Evolutionary conservation across 805 yeast species (phyloP), one percentile per base, ranked within the genome.

Genomic region (Candida ovalis): DNA sequence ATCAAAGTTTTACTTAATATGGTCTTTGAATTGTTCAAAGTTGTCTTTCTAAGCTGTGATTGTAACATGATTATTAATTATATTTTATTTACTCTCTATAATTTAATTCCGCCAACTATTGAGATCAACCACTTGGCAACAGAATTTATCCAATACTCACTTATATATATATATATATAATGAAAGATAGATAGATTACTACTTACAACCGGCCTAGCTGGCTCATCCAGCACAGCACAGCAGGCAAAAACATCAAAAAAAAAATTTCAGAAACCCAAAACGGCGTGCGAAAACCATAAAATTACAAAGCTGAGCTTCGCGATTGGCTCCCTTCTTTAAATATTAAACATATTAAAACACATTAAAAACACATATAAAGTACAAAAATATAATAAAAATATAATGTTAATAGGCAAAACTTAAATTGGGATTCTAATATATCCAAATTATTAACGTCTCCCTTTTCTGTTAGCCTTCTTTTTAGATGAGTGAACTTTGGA

Each of bases 391-490:
- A 21, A 37, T 15, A 18, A 33, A 45, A 24, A 36, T 7, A 7
- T 7, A 25, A 25, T 25, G 28, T 25, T 25, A 25, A 10, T 25
- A 8, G 8, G 23, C 42, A 10, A 3, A 23, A 9, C 3, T 24
- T 17, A 18, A 10, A 10, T 25, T 7, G 28, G 10, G 28, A 25
- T 10, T 10, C 28, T 7, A 10, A 25, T 25, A 7, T 7, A 10
- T 7, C 10, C 10, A 25, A 10, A 25, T 25, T 25, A 25, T 19
- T 12, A 28, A n/a, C 49, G 35, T 40, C 46, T 42, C 36, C 51
- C 37, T 23, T 51, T 44, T 47, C 52, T 54, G 50, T 54, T 46
- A 8, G 45, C 53, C 49, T 50, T 47, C 51, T 52, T 52, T 48
- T 55, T 50, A 43, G 52, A 46, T 43, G 48, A 39, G 10, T 15